A percentile compares a stretch with the other conserved stretches of the same genome.
These are phyloP conservation scores for Citrullus colocynthis DNA, from an alignment of 306 rosid genomes.

Conservation along the genomic window DNA sequence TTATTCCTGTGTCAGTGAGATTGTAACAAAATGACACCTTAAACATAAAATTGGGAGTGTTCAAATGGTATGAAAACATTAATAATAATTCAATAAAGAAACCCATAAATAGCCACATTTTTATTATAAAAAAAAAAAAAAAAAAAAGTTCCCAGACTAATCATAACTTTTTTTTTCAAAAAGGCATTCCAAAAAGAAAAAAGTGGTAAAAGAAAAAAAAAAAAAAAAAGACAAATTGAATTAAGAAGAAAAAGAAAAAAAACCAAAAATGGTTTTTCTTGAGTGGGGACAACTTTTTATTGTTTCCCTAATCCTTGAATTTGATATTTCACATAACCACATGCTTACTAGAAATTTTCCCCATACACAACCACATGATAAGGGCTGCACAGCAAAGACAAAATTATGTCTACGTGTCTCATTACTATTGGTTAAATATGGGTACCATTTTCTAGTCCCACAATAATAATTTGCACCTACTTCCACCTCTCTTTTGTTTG, in stretches of 20 bases:
- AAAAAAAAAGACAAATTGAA: neutral
- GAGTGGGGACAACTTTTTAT: neutral
- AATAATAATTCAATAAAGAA: too few relatives aligned
- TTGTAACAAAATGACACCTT: neutral
- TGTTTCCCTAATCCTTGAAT: neutral
- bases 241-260: neutral
- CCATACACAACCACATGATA: slow-evolving; percentile 1
- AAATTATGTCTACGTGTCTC: neutral
- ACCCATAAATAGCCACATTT: neutral
- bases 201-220: neutral
- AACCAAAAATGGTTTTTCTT: neutral
- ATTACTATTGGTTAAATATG: neutral
- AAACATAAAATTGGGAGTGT: neutral
- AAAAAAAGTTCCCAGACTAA: neutral
- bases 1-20: neutral
- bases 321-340: neutral
- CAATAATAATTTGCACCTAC: slow-evolving; percentile 3
- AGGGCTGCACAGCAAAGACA: neutral
- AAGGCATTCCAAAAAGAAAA: neutral
- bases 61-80: neutral
- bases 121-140: neutral
- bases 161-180: neutral
- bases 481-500: neutral
- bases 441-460: neutral
- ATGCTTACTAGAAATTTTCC: neutral